phyloP scores from a whole-genome alignment of 1,284 basidiomycete genomes.

The Laetiporus sulphureus region DNA sequence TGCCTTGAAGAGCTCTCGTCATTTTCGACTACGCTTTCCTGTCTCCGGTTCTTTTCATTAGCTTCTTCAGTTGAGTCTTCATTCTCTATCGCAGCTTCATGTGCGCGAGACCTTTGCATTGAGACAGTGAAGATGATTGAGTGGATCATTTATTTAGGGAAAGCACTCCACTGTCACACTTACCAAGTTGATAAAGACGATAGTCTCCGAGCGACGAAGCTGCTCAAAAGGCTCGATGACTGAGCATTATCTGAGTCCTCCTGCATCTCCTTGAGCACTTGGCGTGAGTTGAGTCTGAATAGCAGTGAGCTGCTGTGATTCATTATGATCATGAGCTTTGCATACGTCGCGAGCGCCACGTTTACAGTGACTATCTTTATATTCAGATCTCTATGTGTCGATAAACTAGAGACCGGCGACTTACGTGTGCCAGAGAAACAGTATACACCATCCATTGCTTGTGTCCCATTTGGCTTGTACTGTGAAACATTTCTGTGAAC shows the following conservation, averaged over 20 bases:
- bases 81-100: too few species aligned
- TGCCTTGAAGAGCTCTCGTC: too few species aligned
- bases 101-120: too few species aligned
- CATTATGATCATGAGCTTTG: not conserved
- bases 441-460: not conserved
- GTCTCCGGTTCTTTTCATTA: too few species aligned
- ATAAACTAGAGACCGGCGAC: not conserved
- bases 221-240: too few species aligned
- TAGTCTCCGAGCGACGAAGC: too few species aligned
- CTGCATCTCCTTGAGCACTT: not conserved
- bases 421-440: not conserved
- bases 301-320: not conserved
- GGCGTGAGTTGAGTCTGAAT: not conserved
- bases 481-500: not conserved
- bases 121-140: too few species aligned
- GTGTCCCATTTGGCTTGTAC: not conserved
- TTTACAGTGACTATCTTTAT: constrained; percentile 6
- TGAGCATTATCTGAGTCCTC: not conserved
- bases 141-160: too few species aligned
- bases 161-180: too few species aligned
- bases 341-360: constrained; percentile 13
- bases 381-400: not conserved
- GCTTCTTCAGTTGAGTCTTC: too few species aligned
- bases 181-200: too few species aligned
- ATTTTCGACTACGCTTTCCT: too few species aligned